Base-by-base conservation (phyloP, 306 rosid species). In the Trifolium pratense region DNA sequence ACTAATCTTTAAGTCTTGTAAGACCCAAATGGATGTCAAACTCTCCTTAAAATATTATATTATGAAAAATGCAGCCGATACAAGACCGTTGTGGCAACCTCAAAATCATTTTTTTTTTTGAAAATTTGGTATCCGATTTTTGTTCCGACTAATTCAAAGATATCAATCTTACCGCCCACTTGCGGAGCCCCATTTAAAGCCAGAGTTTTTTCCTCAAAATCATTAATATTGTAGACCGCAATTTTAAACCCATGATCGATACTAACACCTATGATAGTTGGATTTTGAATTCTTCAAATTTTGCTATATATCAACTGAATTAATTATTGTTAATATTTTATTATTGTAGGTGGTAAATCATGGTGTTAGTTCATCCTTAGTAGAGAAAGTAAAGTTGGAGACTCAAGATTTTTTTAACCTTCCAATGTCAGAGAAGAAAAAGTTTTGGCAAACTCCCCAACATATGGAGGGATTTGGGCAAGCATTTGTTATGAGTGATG, bases 391-490 rank as follows among this genome's bases (percentile, higher is more conserved):
- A 3, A 87, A 86, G 78, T 1, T 5, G 20, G 90, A 86, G 56
- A 60, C 20, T 12, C 25, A 78, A 26, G 80, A 80, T 0, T 82
- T 87, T 20, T 87, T 87, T 79, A 75, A 79, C n/a, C 86, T 90
- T 1, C 77, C 84, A 49, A 82, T 86, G 73, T 78, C 78, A 20
- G 87, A 87, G 60, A 90, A 87, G 87, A 82, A 66, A 26, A 78
- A 31, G 73, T 66, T 82, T 15, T 86, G 87, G 90, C 92, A 86
- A 20, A 67, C 3, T 2, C n/a, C 78, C 26, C 74, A 61, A 36
- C 82, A 90, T 5, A 13, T 82, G 20, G 92, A 90, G 21, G 92
- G 96, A 21, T 90, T 85, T 77, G 89, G 96, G 25, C 92, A 89
- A 76, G 78, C 75, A 20, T 84, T 84, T 72, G 87, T 87, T 40